Evolutionary conservation across 192 early-diverging fungal genomes (phyloP), one percentile per base, ranked within the genome.

Genomic region (Mortierella alpina): DNA sequence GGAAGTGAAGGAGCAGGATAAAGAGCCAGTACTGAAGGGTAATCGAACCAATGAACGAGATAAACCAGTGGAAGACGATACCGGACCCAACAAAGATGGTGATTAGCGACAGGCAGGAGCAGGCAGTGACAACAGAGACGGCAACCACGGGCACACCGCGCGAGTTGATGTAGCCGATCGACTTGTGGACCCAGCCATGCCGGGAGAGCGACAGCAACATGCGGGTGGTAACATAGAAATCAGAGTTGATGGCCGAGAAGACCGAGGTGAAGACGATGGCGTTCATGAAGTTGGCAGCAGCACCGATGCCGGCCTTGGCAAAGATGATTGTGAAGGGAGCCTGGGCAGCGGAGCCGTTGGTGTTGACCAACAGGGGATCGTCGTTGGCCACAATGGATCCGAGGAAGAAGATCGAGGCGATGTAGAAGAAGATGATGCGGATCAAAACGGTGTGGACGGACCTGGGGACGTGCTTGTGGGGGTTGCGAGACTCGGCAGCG

Each of bases 211-310:
- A 81, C 84, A 92, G 86, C 47, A 96, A 75, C 17, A 93, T 93
- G 54, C 95, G 86, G 5, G 90, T 91, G 31, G 91, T 91, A 10
- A 93, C 92, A 75, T 95, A 96, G 9, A 95, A 88, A n/a, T 93
- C 93, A 11, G 90, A 92, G 85, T 95, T 96, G 44, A 91, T 92
- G 45, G 95, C 93, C 22, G 89, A 90, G 59, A 91, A 68, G 46
- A 91, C 83, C 13, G 90, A 89, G n/a, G 90, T 72, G 15, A 92
- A 70, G 45, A 92, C 85, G 55, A 92, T 77, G 41, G 89, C 91
- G 64, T 92, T 92, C 88, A 92, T 92, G 18, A 90, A 54, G 61
- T 90, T 84, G 12, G 88, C 89, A 48, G 89, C 90, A 78, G 85
- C 84, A 15, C 42, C 49, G 46, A 87, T 84, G 50, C 91, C 91